Evolutionary conservation across 1,284 basidiomycete species (phyloP).

Genomic region (Ganoderma lingzhi): DNA sequence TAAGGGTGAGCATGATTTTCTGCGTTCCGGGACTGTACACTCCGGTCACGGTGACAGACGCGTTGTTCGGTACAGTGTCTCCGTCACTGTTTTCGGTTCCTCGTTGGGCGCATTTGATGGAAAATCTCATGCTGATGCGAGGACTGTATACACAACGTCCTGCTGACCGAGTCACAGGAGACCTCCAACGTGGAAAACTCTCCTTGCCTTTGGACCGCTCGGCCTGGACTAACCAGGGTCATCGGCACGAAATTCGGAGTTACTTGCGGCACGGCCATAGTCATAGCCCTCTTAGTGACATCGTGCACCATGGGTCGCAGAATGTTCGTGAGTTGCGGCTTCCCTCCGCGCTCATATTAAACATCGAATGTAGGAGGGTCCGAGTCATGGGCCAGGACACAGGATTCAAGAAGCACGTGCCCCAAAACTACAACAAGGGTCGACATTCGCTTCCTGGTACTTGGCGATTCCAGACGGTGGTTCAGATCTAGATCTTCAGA

Average conservation of each 20-base stretch:
- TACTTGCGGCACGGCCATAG: too few species aligned
- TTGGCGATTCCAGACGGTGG: not conserved
- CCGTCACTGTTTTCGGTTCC: not conserved
- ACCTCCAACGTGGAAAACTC: not conserved
- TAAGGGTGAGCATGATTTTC: not conserved
- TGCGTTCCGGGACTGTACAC: not conserved
- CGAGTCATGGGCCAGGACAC: slow-evolving; percentile 2
- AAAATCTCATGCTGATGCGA: not conserved
- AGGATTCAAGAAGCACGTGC: not conserved
- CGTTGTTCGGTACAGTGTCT: not conserved
- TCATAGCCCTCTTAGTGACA: too few species aligned
- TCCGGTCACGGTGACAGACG: not conserved
- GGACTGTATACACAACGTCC: not conserved
- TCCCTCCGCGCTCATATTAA: not conserved
- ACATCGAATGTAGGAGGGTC: not conserved
- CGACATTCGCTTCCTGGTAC: not conserved
- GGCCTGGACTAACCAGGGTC: not conserved
- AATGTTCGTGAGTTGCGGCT: not conserved
- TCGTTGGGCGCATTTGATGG: not conserved
- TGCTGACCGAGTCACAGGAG: slow-evolving; percentile 1
- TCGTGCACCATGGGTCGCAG: not conserved
- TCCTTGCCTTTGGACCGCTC: not conserved
- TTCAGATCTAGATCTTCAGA: not conserved
- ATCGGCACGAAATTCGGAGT: not conserved
- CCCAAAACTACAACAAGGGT: not conserved